phyloP scores from a whole-genome alignment of 768 basidiomycete species.

The Suillus plorans region DNA sequence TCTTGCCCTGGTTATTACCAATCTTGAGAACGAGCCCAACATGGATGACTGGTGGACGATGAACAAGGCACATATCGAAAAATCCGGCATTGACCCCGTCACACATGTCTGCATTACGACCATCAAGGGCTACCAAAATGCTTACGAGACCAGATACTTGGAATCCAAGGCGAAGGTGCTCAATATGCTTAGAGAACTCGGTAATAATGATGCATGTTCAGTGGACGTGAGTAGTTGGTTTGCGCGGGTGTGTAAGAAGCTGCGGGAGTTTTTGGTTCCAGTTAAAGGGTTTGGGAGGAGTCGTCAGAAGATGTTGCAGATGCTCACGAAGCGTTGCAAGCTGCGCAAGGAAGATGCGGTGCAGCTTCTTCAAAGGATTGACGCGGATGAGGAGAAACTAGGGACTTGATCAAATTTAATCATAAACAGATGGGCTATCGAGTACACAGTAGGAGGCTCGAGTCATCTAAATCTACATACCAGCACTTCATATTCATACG shows the following conservation, averaged over 20 bases:
- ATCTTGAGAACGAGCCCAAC: constrained; percentile 34
- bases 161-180: constrained; percentile 22
- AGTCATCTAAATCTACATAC: not conserved
- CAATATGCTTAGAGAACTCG: constrained; percentile 16
- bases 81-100: constrained; percentile 20
- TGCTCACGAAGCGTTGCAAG: constrained; percentile 28
- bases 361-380: constrained; percentile 21
- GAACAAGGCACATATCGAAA: constrained; percentile 23
- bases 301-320: constrained; percentile 5
- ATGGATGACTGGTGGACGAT: constrained; percentile 37
- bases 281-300: not conserved
- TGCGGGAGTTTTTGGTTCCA: not conserved
- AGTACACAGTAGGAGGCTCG: not conserved
- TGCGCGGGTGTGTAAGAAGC: not conserved
- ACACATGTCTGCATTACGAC: constrained; percentile 34
- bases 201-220: not conserved
- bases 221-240: not conserved
- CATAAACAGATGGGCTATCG: not conserved
- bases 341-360: constrained; percentile 19
- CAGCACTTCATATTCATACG: not conserved
- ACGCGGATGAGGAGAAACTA: not conserved
- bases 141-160: constrained; percentile 12
- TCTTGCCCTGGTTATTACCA: constrained; percentile 32
- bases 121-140: constrained; percentile 10
- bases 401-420: not conserved